A percentile compares a stretch with the other conserved stretches of the same genome.
These are phyloP conservation scores for Suhomyces coccinellae DNA, from an alignment of 1,139 yeast genomes.

Conservation along the genomic window DNA sequence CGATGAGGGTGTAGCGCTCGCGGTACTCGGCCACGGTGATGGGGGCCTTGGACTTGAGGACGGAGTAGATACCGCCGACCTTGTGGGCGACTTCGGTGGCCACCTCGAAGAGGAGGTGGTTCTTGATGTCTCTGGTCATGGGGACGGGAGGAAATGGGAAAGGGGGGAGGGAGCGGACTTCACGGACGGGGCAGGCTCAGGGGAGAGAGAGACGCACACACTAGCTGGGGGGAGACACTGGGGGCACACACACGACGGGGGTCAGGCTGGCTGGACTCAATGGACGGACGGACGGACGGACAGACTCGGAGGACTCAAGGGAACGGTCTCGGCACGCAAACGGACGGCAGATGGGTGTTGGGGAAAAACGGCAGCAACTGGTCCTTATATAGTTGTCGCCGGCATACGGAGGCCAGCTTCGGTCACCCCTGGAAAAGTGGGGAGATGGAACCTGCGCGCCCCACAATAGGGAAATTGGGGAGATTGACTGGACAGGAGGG, in stretches of 20 bases:
- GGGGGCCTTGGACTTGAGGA: conserved; percentile 93
- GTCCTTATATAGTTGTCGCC: conserved; percentile 9
- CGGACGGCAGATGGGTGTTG: too few relatives aligned
- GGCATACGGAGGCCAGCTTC: conserved; percentile 9
- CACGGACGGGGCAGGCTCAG: too few relatives aligned
- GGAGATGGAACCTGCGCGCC: conserved; percentile 7
- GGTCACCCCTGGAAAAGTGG: conserved; percentile 14
- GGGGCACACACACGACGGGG: neutral
- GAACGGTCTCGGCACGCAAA: too few relatives aligned
- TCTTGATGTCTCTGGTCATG: conserved; percentile 75
- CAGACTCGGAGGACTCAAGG: neutral
- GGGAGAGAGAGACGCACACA: neutral
- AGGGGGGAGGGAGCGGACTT: neutral
- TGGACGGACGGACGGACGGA: too few relatives aligned
- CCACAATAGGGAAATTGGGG: neutral
- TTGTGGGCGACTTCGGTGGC: conserved; percentile 98
- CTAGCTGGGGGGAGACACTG: neutral
- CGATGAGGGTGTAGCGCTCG: conserved; percentile 82
- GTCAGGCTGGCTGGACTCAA: too few relatives aligned
- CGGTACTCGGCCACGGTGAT: conserved; percentile 93
- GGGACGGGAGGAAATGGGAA: neutral
- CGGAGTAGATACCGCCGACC: conserved; percentile 97
- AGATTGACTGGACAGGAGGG: neutral
- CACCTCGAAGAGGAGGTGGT: conserved; percentile 86
- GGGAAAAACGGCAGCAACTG: conserved; percentile 1